Evolutionary conservation across 2,329 filamentous ascomycete genomes (phyloP).

Genomic region (Podosphaera leucotricha): DNA sequence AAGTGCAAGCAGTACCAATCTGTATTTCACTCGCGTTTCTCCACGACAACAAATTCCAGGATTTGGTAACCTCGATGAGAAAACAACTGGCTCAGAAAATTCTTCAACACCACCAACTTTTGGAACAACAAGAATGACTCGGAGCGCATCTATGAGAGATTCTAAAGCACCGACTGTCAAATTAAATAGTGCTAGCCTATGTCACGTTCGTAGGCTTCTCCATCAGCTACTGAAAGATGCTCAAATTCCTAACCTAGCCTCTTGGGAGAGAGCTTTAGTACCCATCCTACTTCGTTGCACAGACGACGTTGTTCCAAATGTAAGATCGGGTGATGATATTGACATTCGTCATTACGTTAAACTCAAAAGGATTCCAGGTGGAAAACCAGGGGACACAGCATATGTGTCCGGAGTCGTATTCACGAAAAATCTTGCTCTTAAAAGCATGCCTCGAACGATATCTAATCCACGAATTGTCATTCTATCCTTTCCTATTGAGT

Average conservation of each 20-base stretch:
- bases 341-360: conserved; percentile 96
- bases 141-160: conserved; percentile 65
- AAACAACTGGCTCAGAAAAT: conserved; percentile 6
- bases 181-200: conserved; percentile 64
- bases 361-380: conserved; percentile 84
- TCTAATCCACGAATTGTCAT: conserved; percentile 68
- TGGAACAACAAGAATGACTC: conserved; percentile 28
- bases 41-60: conserved; percentile 33
- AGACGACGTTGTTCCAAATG: conserved; percentile 83
- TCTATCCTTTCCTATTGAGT: conserved; percentile 87
- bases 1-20: conserved; percentile 54
- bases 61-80: conserved; percentile 16
- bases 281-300: conserved; percentile 80
- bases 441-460: conserved; percentile 84
- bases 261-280: conserved; percentile 77
- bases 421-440: conserved; percentile 86
- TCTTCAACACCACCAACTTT: conserved; percentile 7
- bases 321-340: conserved; percentile 78
- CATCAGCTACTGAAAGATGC: conserved; percentile 63
- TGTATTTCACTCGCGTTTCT: conserved; percentile 42
- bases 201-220: conserved; percentile 69
- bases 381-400: conserved; percentile 71
- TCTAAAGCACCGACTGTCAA: conserved; percentile 52
- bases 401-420: conserved; percentile 96
- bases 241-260: conserved; percentile 43